Evolutionary conservation across 164 flowering plant genomes (phyloP), one percentile per base, ranked within the genome.

Genomic region (Kalanchoe fedtschenkoi): DNA sequence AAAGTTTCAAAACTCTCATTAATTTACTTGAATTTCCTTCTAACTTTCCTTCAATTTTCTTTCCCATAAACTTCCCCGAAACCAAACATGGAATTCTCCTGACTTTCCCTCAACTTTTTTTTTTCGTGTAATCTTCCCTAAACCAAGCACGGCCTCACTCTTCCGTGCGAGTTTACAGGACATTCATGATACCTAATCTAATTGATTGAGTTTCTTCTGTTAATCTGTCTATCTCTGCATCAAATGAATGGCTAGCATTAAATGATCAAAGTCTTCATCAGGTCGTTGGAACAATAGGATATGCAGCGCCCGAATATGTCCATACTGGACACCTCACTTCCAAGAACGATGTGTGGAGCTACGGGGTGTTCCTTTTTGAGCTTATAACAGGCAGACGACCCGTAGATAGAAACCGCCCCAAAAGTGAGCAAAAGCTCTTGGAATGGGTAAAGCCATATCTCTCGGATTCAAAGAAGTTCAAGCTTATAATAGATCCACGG

Each of bases 321-420:
- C 86, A 71, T 62, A 87, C 88, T 19, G 95, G 95, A 0, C 91
- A 78, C 62, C 87, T 87, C 34, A 80, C 89, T 35, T 65, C 80
- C 61, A 85, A 81, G 74, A 83, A 68, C 59, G 95, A 87, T 58
- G 83, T 85, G 2, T 88, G 91, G 91, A 85, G 95, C 76, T 88
- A 78, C 47, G 95, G 95, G 1, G 89, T 85, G 38, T 84, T 88
- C 69, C 81, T 88, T 3, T 88, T 83, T 63, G 95, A 88, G 64
- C 89, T 88, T 32, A 83, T 88, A 62, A 88, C 95, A 0, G 95
- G 95, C 26, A 75, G 95, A 71, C 80, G 79, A 2, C 88, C 95
- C 10, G 0, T 86, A 24, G 96, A 86, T 44, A 65, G 70, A 64
- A 81, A 79, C 70, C 81, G 81, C 19, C 96, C 96, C 0, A 88